These are phyloP conservation scores for Euphorbia peplus DNA, from an alignment of 345 rosid genomes.

Conservation along the genomic window DNA sequence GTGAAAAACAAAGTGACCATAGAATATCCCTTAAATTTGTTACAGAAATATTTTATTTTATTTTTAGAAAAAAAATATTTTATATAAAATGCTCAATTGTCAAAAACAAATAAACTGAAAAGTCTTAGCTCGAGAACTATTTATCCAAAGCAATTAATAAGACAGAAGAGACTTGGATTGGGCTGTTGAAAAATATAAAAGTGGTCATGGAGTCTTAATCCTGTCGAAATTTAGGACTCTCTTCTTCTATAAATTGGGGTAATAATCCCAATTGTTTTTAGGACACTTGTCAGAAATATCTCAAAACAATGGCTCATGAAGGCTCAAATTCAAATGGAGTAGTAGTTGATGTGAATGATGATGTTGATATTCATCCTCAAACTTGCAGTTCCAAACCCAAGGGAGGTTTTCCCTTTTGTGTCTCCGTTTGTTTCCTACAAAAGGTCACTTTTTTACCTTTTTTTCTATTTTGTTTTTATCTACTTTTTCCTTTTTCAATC, in stretches of 20 bases:
- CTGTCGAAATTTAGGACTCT: neutral
- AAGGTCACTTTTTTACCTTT: slow-evolving; percentile 41
- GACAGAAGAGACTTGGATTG: neutral
- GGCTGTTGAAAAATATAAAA: neutral
- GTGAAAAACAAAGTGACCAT: no score
- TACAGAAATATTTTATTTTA: no score
- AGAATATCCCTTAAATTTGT: no score
- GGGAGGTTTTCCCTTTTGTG: slow-evolving; percentile 20
- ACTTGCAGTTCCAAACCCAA: slow-evolving; percentile 1
- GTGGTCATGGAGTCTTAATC: neutral
- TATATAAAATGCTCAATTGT: no score
- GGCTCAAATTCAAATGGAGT: slow-evolving; percentile 30
- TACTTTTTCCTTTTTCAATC: neutral
- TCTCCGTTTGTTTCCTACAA: slow-evolving; percentile 74
- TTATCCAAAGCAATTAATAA: neutral
- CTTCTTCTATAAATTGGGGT: neutral
- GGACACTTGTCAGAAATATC: no score
- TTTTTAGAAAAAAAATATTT: no score
- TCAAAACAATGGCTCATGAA: slow-evolving; percentile 34
- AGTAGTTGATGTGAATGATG: slow-evolving; percentile 48
- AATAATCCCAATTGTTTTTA: neutral
- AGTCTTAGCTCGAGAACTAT: neutral
- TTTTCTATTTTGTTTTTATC: neutral
- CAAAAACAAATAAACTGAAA: neutral
- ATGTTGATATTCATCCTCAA: slow-evolving; percentile 37